phyloP scores from a whole-genome alignment of 108 stramenopile genomes.

The Pseudonitzschia delicatissima region DNA sequence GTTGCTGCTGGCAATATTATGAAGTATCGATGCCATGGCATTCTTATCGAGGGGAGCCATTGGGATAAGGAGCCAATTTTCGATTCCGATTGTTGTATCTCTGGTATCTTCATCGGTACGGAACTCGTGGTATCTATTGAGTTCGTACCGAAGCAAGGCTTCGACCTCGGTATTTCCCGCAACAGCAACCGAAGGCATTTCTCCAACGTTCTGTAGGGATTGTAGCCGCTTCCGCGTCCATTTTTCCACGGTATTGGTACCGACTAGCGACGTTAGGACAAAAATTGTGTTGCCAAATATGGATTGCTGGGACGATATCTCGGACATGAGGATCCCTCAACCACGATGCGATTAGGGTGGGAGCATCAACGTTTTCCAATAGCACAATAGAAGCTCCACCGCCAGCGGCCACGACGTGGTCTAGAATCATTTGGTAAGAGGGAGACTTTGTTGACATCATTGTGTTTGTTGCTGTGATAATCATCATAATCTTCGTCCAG shows the following conservation, averaged over 20 bases:
- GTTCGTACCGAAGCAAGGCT: neutral
- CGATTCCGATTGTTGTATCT: neutral
- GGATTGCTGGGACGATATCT: neutral
- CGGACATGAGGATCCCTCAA: neutral
- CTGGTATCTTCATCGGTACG: neutral
- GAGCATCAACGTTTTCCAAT: neutral
- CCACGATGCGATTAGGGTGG: neutral
- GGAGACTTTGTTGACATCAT: neutral
- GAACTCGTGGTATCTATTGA: neutral
- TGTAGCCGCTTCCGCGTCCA: slow-evolving; percentile 7
- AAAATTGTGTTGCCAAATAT: slow-evolving; percentile 7
- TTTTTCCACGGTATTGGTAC: slow-evolving; percentile 14
- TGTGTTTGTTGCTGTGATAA: neutral
- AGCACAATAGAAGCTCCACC: slow-evolving; percentile 4
- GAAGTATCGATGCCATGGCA: neutral
- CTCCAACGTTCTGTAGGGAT: neutral
- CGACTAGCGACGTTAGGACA: slow-evolving; percentile 15
- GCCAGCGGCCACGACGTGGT: neutral
- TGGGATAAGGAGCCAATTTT: neutral
- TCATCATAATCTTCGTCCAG: no score
- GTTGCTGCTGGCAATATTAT: neutral
- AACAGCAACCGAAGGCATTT: neutral
- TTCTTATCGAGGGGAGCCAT: neutral
- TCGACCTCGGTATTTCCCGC: neutral
- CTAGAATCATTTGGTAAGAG: neutral